A percentile compares a stretch with the other conserved stretches of the same genome.
phyloP scores from a whole-genome alignment of 2,329 filamentous ascomycete genomes.

The Gyromitra esculenta region DNA sequence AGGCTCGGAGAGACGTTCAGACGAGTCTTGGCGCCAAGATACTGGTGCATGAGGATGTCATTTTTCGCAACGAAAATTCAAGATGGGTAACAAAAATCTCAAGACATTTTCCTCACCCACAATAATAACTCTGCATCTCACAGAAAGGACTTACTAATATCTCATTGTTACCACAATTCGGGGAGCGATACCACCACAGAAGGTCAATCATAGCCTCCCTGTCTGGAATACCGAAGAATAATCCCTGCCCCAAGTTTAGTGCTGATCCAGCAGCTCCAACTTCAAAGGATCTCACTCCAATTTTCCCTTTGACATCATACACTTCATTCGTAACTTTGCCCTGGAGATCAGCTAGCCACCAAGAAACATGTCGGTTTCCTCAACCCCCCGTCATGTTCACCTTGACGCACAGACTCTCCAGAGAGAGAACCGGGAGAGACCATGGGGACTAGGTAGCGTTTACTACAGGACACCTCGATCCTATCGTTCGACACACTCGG shows the following conservation, averaged over 20 bases:
- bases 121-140: background rate
- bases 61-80: slow-evolving; percentile 23
- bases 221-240: background rate
- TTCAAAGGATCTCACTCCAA: background rate
- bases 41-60: background rate
- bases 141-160: background rate
- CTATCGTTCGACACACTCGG: slow-evolving; percentile 51
- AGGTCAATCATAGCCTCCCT: slow-evolving; percentile 4
- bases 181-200: background rate
- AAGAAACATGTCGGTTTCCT: slow-evolving; percentile 22
- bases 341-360: background rate
- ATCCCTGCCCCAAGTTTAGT: slow-evolving; percentile 6
- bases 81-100: slow-evolving; percentile 6
- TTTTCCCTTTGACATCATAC: background rate
- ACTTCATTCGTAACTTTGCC: background rate
- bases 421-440: slow-evolving; percentile 42
- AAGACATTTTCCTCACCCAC: background rate
- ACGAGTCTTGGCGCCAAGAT: slow-evolving; percentile 28
- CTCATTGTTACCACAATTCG: no score
- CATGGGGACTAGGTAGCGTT: slow-evolving; percentile 31
- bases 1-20: background rate
- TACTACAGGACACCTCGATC: slow-evolving; percentile 46
- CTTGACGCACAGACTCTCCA: slow-evolving; percentile 49
- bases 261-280: slow-evolving; percentile 6
- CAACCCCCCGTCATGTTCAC: slow-evolving; percentile 48